phyloP scores from a whole-genome alignment of 2,329 filamentous ascomycete species.

The Colletotrichum sp. region DNA sequence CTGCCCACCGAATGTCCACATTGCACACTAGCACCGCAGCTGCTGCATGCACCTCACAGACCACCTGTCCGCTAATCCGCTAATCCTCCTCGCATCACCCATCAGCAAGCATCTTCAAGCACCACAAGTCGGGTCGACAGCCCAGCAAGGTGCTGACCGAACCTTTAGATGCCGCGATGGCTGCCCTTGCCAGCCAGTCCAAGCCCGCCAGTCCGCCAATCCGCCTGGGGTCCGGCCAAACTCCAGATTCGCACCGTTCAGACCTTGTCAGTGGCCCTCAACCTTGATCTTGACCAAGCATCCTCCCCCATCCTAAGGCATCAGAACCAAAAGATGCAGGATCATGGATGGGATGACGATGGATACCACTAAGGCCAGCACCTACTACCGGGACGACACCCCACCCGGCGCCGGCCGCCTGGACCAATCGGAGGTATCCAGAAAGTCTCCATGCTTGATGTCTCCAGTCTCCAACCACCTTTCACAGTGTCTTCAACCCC shows the following conservation, averaged over 20 bases:
- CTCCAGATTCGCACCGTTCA: background rate
- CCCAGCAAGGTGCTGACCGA: constrained; percentile 19
- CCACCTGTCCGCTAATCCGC: constrained; percentile 8
- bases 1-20: constrained; percentile 10
- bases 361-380: background rate
- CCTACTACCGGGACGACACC: constrained; percentile 6
- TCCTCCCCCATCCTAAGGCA: background rate
- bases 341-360: constrained; percentile 12
- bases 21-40: constrained; percentile 3
- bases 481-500: background rate
- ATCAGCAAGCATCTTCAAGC: background rate
- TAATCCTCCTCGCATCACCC: background rate
- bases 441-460: background rate
- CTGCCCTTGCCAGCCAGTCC: background rate
- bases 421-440: constrained; percentile 16
- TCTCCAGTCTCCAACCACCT: constrained; percentile 18
- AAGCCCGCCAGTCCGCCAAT: background rate
- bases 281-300: background rate
- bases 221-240: background rate
- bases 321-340: background rate
- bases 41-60: constrained; percentile 20
- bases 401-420: constrained; percentile 3
- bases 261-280: background rate
- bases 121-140: background rate
- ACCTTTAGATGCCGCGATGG: constrained; percentile 8